Evolutionary conservation across 1,284 basidiomycete genomes (phyloP), one percentile per base, ranked within the genome.

Genomic region (Megacollybia platyphylla): DNA sequence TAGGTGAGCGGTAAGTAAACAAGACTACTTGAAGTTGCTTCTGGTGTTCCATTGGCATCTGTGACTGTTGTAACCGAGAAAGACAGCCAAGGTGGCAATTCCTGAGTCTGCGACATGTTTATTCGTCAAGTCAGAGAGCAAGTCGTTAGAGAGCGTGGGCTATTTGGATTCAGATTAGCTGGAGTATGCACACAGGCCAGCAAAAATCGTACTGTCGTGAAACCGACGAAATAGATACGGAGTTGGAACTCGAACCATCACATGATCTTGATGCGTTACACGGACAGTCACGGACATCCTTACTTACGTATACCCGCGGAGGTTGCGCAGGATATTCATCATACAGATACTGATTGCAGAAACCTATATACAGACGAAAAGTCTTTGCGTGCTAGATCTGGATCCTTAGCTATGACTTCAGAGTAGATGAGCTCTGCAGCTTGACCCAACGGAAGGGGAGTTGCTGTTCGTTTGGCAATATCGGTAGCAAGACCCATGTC

Each of bases 331-430:
- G 15, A 15, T 15, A 15, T 24, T 24, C 20, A 24, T 24, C 32
- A 15, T 34, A 31, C 31, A 13, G 48, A 48, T 44, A 31, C 31
- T 20, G 48, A 48, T 44, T 59, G 51, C 45, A 89, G 60, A 55
- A 77, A 79, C 45, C 67, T 63, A 58, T 87, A 91, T 35, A 91
- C 77, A 9, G 77, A 76, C 39, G 84, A 87, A 56, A 91, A 91
- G 52, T 91, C 88, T 54, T 79, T 81, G 44, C 59, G 66, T 2
- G 66, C 72, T 29, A 86, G 65, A 46, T 75, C 77, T 2, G 77
- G 76, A 13, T 70, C 62, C 41, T 66, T 58, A 49, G 63, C 52
- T 7, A 82, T 63, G 45, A 76, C 71, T 36, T 68, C 62, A 4
- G 57, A 57, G 52, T 87, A 88, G 30, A 88, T 57, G 3, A 60